Percentiles rank a stretch among this genome's conserved stretches.
These are phyloP conservation scores for Clavispora vitiphila DNA, from an alignment of 805 yeast genomes.

Conservation along the genomic window DNA sequence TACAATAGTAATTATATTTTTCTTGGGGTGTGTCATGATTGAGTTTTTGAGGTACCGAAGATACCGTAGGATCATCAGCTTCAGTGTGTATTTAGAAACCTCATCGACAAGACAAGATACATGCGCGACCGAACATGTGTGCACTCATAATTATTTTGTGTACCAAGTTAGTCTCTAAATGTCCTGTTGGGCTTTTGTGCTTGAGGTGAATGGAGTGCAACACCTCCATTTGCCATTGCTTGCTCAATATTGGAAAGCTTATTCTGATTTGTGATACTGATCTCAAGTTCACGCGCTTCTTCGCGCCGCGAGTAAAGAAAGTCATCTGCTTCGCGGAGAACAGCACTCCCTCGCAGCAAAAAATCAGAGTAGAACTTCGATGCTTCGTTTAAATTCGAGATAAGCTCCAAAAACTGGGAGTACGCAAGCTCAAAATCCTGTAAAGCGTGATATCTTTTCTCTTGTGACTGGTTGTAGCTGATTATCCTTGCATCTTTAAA, in stretches of 20 bases:
- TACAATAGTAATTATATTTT: conserved; percentile 56
- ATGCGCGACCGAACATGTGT: neutral
- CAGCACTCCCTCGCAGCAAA: conserved; percentile 38
- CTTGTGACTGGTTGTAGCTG: conserved; percentile 17
- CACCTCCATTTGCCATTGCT: conserved; percentile 4
- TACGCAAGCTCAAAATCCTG: conserved; percentile 48
- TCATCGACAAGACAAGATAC: neutral
- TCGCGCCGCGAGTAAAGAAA: conserved; percentile 48
- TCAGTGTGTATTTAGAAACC: neutral
- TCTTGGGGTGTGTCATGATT: conserved; percentile 28
- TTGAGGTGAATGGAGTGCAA: neutral
- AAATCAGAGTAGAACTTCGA: conserved; percentile 65
- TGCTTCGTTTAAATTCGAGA: conserved; percentile 63
- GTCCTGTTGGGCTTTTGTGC: neutral
- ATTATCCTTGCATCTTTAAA: conserved; percentile 8
- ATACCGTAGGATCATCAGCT: conserved; percentile 12
- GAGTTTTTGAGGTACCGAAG: conserved; percentile 19
- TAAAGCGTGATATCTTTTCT: conserved; percentile 44
- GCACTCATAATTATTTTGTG: neutral
- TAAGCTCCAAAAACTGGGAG: conserved; percentile 49
- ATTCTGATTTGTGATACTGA: conserved; percentile 7
- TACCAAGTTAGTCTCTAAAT: neutral
- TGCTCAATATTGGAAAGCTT: conserved; percentile 13
- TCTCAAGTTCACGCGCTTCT: conserved; percentile 50
- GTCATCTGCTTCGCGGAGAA: conserved; percentile 45